phyloP scores from a whole-genome alignment of 169 alveolate species.

The Eimeria brunetti region DNA sequence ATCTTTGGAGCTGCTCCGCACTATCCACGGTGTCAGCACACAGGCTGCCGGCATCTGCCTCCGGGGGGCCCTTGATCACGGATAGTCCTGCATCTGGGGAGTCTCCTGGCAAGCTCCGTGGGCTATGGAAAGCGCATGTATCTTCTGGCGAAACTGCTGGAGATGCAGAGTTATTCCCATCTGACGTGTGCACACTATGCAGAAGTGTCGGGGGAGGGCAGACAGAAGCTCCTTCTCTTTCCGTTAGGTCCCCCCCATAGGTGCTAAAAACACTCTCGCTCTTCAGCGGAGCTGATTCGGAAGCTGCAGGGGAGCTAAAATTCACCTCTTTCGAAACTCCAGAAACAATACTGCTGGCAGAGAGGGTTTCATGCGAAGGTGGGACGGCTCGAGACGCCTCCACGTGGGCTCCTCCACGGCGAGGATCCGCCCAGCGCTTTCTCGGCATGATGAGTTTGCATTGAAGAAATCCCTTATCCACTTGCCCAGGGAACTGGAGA shows the following conservation, averaged over 20 bases:
- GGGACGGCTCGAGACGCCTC: background rate
- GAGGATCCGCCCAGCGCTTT: constrained; percentile 43
- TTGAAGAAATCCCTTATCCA: background rate
- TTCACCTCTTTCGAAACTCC: background rate
- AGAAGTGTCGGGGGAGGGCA: constrained; percentile 7
- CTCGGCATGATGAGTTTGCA: constrained; percentile 48
- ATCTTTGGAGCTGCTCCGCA: background rate
- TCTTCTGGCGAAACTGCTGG: constrained; percentile 20
- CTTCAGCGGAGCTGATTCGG: background rate
- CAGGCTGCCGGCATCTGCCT: background rate
- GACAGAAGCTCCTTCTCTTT: constrained; percentile 16
- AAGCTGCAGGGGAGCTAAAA: background rate
- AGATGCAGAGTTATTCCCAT: background rate
- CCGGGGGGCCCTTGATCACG: background rate
- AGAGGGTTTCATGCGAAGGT: background rate
- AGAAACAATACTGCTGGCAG: background rate
- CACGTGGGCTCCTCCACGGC: background rate
- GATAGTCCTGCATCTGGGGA: constrained; percentile 35
- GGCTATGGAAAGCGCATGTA: constrained; percentile 63
- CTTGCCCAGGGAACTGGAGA: background rate
- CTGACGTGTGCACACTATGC: background rate
- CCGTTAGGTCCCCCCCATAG: constrained; percentile 13
- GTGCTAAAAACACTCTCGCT: constrained; percentile 30
- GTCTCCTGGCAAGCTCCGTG: constrained; percentile 59
- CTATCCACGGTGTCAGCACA: background rate